Evolutionary conservation across 345 rosid species (phyloP).

Genomic region (Isatis tinctoria): DNA sequence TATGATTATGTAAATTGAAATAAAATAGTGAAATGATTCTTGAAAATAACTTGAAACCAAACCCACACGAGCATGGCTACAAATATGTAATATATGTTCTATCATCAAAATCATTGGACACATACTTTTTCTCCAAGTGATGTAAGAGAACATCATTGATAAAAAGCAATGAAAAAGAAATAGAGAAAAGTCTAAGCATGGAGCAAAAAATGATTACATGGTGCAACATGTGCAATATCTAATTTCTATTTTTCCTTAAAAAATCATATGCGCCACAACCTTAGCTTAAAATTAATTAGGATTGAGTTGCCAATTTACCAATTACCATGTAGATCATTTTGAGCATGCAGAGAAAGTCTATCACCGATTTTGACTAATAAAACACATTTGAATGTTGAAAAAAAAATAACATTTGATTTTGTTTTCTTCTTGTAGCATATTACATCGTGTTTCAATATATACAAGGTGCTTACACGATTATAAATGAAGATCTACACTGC

Average conservation of each 20-base stretch:
- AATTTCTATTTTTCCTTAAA: neutral
- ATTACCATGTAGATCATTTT: neutral
- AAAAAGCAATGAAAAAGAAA: neutral
- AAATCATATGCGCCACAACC: neutral
- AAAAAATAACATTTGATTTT: neutral
- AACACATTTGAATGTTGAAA: neutral
- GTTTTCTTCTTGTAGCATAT: neutral
- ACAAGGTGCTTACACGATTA: neutral
- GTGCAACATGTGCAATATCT: neutral
- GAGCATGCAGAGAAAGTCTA: neutral
- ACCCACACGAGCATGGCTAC: slow-evolving; percentile 24
- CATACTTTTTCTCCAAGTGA: slow-evolving; percentile 22
- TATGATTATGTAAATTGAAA: slow-evolving; percentile 20
- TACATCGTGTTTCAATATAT: neutral
- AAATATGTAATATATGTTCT: neutral
- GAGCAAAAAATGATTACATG: slow-evolving; percentile 2
- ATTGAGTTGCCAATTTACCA: neutral
- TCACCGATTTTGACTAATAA: neutral
- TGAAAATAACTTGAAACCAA: slow-evolving; percentile 25
- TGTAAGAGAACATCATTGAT: slow-evolving; percentile 5
- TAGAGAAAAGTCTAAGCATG: slow-evolving; percentile 14
- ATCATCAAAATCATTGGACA: slow-evolving; percentile 20
- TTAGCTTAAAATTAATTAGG: neutral
- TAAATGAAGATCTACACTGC: neutral
- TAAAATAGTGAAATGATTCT: slow-evolving; percentile 7